phyloP scores from a whole-genome alignment of 169 alveolate species.

The Eimeria acervulina region DNA sequence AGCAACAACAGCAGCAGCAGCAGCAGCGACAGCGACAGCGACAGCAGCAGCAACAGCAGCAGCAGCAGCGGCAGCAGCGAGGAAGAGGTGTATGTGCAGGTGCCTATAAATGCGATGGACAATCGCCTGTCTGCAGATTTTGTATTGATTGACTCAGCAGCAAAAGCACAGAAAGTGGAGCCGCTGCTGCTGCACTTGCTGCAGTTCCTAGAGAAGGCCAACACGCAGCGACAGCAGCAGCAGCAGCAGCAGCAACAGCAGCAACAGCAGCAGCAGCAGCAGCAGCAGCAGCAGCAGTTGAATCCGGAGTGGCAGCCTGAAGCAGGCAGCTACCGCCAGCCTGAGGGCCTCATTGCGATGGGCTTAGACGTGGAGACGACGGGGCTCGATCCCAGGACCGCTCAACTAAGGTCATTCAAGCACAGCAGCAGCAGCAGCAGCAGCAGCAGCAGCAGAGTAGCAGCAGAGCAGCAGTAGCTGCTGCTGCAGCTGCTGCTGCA shows the following conservation, averaged over 20 bases:
- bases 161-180: constrained; percentile 3
- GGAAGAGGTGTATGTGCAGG: constrained; percentile 31
- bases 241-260: constrained; percentile 44
- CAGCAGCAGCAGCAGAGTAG: constrained; percentile 56
- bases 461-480: background rate
- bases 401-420: constrained; percentile 24
- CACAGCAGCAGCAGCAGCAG: constrained; percentile 38
- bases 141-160: background rate
- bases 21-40: background rate
- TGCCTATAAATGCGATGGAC: background rate
- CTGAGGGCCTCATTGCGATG: constrained; percentile 25
- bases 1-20: constrained; percentile 78
- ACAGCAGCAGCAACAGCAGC: constrained; percentile 42
- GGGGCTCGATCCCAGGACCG: constrained; percentile 90
- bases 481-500: constrained; percentile 71
- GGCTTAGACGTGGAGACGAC: constrained; percentile 92
- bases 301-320: constrained; percentile 42
- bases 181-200: constrained; percentile 16
- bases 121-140: constrained; percentile 8
- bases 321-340: constrained; percentile 33
- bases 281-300: constrained; percentile 62
- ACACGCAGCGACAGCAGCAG: background rate
- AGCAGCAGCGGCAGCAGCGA: constrained; percentile 79
- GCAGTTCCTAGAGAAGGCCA: constrained; percentile 20
- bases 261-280: constrained; percentile 57